These are phyloP conservation scores for Boletus smithii DNA, from an alignment of 1,284 basidiomycete genomes.

Conservation along the genomic window DNA sequence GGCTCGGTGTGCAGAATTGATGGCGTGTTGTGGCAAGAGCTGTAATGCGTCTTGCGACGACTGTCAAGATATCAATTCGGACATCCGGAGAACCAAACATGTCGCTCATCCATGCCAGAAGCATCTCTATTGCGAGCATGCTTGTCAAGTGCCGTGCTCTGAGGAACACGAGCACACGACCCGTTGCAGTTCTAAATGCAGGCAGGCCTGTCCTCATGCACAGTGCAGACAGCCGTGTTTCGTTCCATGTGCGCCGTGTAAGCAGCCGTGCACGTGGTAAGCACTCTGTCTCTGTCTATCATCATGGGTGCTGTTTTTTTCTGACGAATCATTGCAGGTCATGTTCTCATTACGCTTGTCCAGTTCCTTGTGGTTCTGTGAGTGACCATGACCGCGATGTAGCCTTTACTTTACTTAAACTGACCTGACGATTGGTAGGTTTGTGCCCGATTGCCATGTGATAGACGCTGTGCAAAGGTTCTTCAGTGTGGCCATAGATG, in stretches of 20 bases:
- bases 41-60: constrained; percentile 49
- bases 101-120: constrained; percentile 50
- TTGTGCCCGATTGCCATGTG: constrained; percentile 66
- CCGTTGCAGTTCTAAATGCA: constrained; percentile 47
- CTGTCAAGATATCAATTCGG: constrained; percentile 44
- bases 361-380: constrained; percentile 69
- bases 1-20: constrained; percentile 41
- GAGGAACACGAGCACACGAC: constrained; percentile 49
- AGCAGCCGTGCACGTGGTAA: constrained; percentile 58
- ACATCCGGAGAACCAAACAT: constrained; percentile 39
- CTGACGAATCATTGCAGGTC: constrained; percentile 33
- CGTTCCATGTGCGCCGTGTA: constrained; percentile 60
- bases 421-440: constrained; percentile 40
- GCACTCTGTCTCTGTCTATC: background rate
- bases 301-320: background rate
- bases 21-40: constrained; percentile 55
- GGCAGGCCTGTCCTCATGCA: constrained; percentile 56
- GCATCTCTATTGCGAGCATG: constrained; percentile 56
- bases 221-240: constrained; percentile 50
- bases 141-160: constrained; percentile 50
- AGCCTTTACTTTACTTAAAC: no score
- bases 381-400: constrained; percentile 25
- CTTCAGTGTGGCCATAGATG: constrained; percentile 63
- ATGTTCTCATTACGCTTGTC: constrained; percentile 55
- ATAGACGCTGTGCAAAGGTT: constrained; percentile 46